phyloP scores from a whole-genome alignment of 331 rosid genomes.

The Spiraea crenata region DNA sequence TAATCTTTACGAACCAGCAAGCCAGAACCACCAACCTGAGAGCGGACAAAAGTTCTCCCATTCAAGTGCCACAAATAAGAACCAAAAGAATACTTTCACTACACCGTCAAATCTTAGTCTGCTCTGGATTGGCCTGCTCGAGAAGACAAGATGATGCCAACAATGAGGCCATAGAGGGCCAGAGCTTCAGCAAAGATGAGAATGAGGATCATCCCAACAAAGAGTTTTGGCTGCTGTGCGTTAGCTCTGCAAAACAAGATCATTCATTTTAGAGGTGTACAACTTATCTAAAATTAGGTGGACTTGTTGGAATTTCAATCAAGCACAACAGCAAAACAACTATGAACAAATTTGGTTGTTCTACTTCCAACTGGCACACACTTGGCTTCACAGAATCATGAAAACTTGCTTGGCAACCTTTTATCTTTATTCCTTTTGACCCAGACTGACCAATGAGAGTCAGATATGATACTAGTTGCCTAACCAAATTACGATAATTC shows the following conservation, averaged over 20 bases:
- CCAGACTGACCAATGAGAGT: neutral
- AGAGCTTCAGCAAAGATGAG: conserved; percentile 84
- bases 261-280: neutral
- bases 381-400: neutral
- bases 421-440: neutral
- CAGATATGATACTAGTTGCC: neutral
- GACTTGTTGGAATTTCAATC: neutral
- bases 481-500: neutral
- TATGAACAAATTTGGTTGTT: neutral
- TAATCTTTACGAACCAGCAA: conserved; percentile 24
- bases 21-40: conserved; percentile 32
- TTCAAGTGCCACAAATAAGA: conserved; percentile 25
- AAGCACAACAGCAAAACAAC: neutral
- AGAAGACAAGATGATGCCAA: conserved; percentile 80
- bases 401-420: neutral
- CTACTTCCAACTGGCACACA: neutral
- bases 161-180: conserved; percentile 80
- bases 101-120: conserved; percentile 46
- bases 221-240: conserved; percentile 86
- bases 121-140: conserved; percentile 94
- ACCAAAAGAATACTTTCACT: conserved; percentile 46
- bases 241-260: conserved; percentile 63
- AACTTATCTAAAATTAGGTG: neutral
- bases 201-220: conserved; percentile 86
- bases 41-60: conserved; percentile 32